Base-by-base conservation (phyloP, 1,284 basidiomycete species). In the Sporisorium exsertum region DNA sequence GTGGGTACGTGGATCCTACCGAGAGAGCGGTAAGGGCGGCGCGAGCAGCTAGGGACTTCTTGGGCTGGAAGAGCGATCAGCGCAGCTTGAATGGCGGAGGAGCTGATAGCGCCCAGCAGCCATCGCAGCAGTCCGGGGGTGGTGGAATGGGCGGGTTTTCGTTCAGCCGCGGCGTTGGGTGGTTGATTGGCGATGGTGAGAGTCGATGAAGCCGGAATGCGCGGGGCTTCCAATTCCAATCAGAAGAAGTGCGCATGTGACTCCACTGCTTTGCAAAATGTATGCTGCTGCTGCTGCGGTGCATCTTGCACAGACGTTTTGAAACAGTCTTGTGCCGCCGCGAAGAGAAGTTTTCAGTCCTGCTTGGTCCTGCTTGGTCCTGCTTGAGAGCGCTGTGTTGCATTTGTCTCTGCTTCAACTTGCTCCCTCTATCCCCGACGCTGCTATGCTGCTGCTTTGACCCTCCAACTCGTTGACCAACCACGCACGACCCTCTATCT, bases 171-270 rank as follows among this genome's bases (percentile, higher is more conserved):
- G 71, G 76, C 5, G 59, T 78, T 16, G 72, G 72, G 0, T 78
- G 76, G 76, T 49, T 78, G 37, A 74, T 78, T 29, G 76, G 76
- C 24, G 76, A 78, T 10, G 47, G 52, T 6, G 75, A 74, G 35
- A 37, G 46, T 49, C 27, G 46, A 22, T 58, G n/a, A n/a, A 33
- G 32, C n/a, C 27, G 29, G n/a, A 20, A 40, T n/a, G n/a, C n/a
- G n/a, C n/a, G n/a, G n/a, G n/a, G n/a, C n/a, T n/a, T n/a, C n/a
- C n/a, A n/a, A n/a, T n/a, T n/a, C n/a, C n/a, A n/a, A n/a, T n/a
- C n/a, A n/a, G n/a, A n/a, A n/a, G n/a, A n/a, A n/a, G n/a, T n/a
- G n/a, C n/a, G n/a, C n/a, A n/a, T n/a, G n/a, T n/a, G n/a, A n/a
- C n/a, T n/a, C n/a, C n/a, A n/a, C n/a, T n/a, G n/a, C n/a, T 35